Conservation (phyloP, 371 early-diverging fungal genomes). For the Syncephalastrum contaminatum region DNA sequence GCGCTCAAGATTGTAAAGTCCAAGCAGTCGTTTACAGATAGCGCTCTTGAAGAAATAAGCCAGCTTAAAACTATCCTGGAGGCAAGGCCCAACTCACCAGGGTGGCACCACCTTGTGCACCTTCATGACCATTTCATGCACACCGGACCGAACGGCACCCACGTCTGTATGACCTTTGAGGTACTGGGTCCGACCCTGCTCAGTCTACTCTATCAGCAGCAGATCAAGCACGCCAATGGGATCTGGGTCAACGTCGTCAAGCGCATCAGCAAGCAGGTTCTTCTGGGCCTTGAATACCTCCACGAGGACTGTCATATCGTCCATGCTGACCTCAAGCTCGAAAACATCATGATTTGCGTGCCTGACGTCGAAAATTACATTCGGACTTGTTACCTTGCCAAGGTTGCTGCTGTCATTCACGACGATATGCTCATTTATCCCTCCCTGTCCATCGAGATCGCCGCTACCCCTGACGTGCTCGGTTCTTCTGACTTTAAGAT, state of each 20-base stretch:
- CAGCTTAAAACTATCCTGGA: conserved; percentile 73
- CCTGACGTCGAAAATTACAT: conserved; percentile 68
- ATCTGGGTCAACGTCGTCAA: conserved; percentile 85
- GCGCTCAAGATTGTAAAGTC: conserved; percentile 97
- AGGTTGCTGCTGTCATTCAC: too few relatives aligned
- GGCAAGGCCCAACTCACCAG: conserved; percentile 60
- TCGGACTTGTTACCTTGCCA: too few relatives aligned
- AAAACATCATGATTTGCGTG: conserved; percentile 90
- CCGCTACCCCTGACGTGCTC: too few relatives aligned
- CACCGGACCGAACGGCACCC: conserved; percentile 88
- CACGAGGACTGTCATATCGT: conserved; percentile 97
- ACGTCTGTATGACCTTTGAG: conserved; percentile 97
- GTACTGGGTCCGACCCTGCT: conserved; percentile 94
- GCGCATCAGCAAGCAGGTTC: conserved; percentile 83
- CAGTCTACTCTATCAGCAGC: conserved; percentile 74
- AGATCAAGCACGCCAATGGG: conserved; percentile 68
- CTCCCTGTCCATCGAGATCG: too few relatives aligned
- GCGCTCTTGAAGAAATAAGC: conserved; percentile 95
- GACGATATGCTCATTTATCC: too few relatives aligned
- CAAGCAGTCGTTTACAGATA: conserved; percentile 92
- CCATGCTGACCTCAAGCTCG: conserved; percentile 98
- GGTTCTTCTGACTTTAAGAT: conserved; percentile 67
- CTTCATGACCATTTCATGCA: conserved; percentile 89
- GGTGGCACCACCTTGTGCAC: conserved; percentile 74
- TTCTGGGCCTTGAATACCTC: conserved; percentile 90